Evolutionary conservation across 73 alveolate genomes (phyloP), one percentile per base, ranked within the genome.

Genomic region (Blepharisma stoltei): DNA sequence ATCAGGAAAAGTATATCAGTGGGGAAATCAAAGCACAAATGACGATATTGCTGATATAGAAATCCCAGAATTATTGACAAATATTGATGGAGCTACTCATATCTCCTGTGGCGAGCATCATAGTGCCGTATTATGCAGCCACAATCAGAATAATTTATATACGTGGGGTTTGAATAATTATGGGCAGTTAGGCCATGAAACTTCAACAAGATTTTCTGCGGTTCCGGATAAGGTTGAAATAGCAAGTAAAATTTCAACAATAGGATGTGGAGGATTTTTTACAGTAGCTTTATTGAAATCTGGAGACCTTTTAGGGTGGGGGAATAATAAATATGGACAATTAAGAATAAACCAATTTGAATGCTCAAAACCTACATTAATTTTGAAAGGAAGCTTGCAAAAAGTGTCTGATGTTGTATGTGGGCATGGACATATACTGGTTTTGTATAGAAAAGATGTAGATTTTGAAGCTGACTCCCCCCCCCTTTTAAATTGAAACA

Each of bases 221-320:
- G n/a, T 20, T 25, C 78, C 95, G 49, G 98, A 95, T 14, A 88
- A 81, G 69, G 95, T 92, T 71, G 83, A 94, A 25, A 66, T 44
- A 60, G 23, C 18, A n/a, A 60, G 21, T 25, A 27, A 60, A 60
- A 84, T 96, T 5, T 76, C 67, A 0, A 76, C 81, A 80, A 89
- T 96, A 49, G 97, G 93, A 25, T 97, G 98, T 66, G 99, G 99
- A 23, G 94, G 99, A 98, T 89, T 94, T 38, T 98, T 94, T 87
- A 81, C 98, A 4, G 41, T 96, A 3, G 97, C 84, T 9, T 86
- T 94, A 54, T 85, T 94, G 32, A 91, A 89, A 54, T 76, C 88
- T 45, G 95, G 95, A 55, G 94, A 85, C 80, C 78, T 96, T 7
- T 94, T 82, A 84, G 95, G 95, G 4, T 79, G 97, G 44, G 99